Evolutionary conservation across 2,329 filamentous ascomycete genomes (phyloP), one percentile per base, ranked within the genome.

Genomic region (Aspergillus quadrilineatus): DNA sequence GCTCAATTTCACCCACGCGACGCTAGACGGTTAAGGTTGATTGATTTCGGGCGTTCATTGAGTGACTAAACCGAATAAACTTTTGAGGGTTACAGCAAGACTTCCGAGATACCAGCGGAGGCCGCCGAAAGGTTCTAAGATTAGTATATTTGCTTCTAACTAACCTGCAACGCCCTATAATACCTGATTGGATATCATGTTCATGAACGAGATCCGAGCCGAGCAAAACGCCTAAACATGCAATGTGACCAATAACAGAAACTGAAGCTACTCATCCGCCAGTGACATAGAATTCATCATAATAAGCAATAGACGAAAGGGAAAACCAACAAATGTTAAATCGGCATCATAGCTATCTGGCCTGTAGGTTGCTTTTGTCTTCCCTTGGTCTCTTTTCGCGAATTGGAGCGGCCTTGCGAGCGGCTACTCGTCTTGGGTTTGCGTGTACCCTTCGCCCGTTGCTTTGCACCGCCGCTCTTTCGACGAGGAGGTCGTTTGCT

Each of bases 1-100:
- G 81, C 81, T 12, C 80, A 83, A 58, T 82, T 82, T 49, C 79
- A 83, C 65, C 80, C 80, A 1, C 79, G 77, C 56, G 80, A 84
- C 69, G 81, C 81, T 14, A 72, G 73, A 57, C 77, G 77, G 58
- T 62, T 83, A 58, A 75, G 80, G 32, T 65, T 83, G 60, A 78
- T 83, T 58, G 80, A 83, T 65, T 82, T 83, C 69, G 79, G 79
- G 12, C 71, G 71, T 37, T 69, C 69, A 6, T 55, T 75, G 26
- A 64, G 65, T 43, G 65, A 65, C 55, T 73, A 50, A 67, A 43
- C 6, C 3, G 10, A 14, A 22, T 17, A 14, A 10, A 39, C 5
- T 29, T 28, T 29, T 9, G 14, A 22, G 6, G 37, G 22, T 17
- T 32, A 44, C n/a, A 39, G 14, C 17, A 30, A 29, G n/a, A 26